Base-by-base conservation (phyloP, 2,329 filamentous ascomycete species). In the Lithohypha guttulata region DNA sequence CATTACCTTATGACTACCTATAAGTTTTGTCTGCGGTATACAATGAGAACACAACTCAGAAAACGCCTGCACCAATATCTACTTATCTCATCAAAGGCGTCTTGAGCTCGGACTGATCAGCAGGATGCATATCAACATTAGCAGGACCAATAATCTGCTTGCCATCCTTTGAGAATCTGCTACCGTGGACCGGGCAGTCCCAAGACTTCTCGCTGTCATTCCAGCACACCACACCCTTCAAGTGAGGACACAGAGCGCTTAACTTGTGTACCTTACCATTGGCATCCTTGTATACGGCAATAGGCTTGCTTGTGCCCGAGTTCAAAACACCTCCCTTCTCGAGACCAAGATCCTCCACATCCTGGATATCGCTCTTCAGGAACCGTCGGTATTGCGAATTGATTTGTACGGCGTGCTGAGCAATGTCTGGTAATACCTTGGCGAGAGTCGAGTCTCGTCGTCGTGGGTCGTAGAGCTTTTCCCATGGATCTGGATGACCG, bases 201-300 rank as follows among this genome's bases (percentile, higher is more conserved):
- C 65, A 74, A 35, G 61, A 67, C 56, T 69, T 70, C 54, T 73
- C 69, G 0, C 57, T 56, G 4, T 55, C 46, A 43, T 76, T 76
- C 71, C 71, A 76, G 51, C 68, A 71, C 0, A 75, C 62, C 0
- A 75, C 66, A 1, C 68, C 71, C 41, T 70, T 64, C 54, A 75
- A 44, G 48, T 76, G 70, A 4, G 73, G 71, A 46, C 71, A 77
- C 0, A 77, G 40, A 0, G 70, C 72, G 30, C 65, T 72, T 52
- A 70, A 67, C 47, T 63, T 64, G 21, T 62, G 62, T 1, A 71
- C 59, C 19, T 69, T 60, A 0, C 70, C 70, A 0, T 65, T 53
- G 4, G 72, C 68, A 42, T 73, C 69, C 50, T 72, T 74, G 56
- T 75, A 77, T 0, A 74, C 64, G 0, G 71, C 72, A 6, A 71